Base-by-base conservation (phyloP, 306 rosid genomes). In the Nissolia schottii region DNA sequence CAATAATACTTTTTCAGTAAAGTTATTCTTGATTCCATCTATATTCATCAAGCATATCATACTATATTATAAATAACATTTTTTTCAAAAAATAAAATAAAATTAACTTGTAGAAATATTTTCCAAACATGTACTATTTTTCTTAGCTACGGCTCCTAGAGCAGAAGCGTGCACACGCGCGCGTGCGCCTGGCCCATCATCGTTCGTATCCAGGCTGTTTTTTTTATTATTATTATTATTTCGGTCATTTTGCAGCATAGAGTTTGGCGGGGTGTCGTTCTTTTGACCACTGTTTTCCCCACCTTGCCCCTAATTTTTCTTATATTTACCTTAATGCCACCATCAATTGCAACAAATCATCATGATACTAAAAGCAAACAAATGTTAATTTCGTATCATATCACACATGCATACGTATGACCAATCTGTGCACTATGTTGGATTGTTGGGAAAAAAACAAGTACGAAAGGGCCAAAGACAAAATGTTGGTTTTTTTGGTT, bases 251-350 rank as follows among this genome's bases (percentile, higher is more conserved):
- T 60, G 62, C 80, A 74, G 84, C 80, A 15, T 28, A 51, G 73
- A 74, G 78, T 82, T 85, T 85, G 89, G 89, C 86, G 86, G 86
- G 80, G 64, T 25, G 60, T 57, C 64, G 56, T 71, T 70, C 73
- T 77, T 79, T 77, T 81, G 83, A 77, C 81, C 14, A 4, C 23
- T 7, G 29, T 14, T 29, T 51, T 37, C 10, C 55, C 78, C 7
- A 4, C 1, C 29, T 9, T 31, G 16, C 0, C 70, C 87, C 57
- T 73, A 0, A 2, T 2, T 16, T 67, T 24, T 5, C 43, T 0
- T 2, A 3, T 16, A 85, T 73, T 76, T 69, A 64, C 83, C 10
- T 16, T 35, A 19, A 34, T 69, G 81, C 31, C 82, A 81, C 62
- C 58, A 3, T 57, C 58, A 3, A 34, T 1, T 16, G 15, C 19